These are phyloP conservation scores for Fusarium euwallaceae DNA, from an alignment of 2,329 filamentous ascomycete genomes.

Conservation along the genomic window DNA sequence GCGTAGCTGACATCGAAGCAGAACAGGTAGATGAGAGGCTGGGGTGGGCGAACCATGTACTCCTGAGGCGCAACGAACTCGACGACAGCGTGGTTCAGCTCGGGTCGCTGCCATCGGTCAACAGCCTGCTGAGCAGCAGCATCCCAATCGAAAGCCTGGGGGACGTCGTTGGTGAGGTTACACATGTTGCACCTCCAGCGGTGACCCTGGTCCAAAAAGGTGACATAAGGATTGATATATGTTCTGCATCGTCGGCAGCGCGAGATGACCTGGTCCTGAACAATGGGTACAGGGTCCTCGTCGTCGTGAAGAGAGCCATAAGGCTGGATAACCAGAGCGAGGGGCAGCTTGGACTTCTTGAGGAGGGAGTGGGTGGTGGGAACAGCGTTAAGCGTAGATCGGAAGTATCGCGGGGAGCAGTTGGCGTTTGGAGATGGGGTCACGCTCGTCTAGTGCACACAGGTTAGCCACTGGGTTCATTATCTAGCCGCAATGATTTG, in stretches of 20 bases:
- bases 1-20: slow-evolving; percentile 94
- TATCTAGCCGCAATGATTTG: background rate
- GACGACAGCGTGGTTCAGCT: slow-evolving; percentile 96
- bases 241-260: slow-evolving; percentile 95
- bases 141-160: slow-evolving; percentile 99
- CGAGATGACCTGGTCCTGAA: slow-evolving; percentile 97
- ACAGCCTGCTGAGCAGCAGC: slow-evolving; percentile 89
- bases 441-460: slow-evolving; percentile 77
- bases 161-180: slow-evolving; percentile 97
- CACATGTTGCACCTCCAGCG: slow-evolving; percentile 99
- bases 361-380: slow-evolving; percentile 92
- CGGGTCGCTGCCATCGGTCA: slow-evolving; percentile 91
- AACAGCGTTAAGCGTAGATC: slow-evolving; percentile 93
- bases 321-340: slow-evolving; percentile 95
- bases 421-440: slow-evolving; percentile 93
- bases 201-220: slow-evolving; percentile 96
- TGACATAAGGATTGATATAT: slow-evolving; percentile 98
- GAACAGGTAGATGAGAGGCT: slow-evolving; percentile 96
- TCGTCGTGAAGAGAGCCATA: slow-evolving; percentile 93
- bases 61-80: slow-evolving; percentile 98
- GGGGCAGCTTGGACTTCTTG: slow-evolving; percentile 96
- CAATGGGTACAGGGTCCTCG: slow-evolving; percentile 90
- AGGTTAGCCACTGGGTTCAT: slow-evolving; percentile 53
- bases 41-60: slow-evolving; percentile 98
- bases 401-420: slow-evolving; percentile 92